Percentiles rank a stretch among this genome's conserved stretches.
These are phyloP conservation scores for Phytophthora quininea DNA, from an alignment of 352 stramenopile genomes.

Conservation along the genomic window DNA sequence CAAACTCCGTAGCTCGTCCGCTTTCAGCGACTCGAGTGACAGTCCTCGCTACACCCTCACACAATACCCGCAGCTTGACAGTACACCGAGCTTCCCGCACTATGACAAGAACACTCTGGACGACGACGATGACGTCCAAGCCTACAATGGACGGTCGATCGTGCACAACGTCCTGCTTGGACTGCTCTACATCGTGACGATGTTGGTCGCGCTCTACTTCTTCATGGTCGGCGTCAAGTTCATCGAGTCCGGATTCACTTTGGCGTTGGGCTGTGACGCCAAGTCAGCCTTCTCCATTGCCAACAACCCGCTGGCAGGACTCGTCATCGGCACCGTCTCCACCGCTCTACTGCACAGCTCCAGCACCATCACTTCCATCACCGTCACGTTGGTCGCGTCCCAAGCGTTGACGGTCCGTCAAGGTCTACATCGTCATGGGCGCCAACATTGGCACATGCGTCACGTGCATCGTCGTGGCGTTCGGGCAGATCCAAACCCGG, in stretches of 20 bases:
- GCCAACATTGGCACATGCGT: constrained; percentile 90
- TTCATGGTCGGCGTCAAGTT: constrained; percentile 82
- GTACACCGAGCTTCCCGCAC: background rate
- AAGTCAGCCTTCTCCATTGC: constrained; percentile 67
- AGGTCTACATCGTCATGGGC: constrained; percentile 92
- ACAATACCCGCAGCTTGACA: background rate
- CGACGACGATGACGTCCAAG: constrained; percentile 15
- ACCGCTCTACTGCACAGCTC: constrained; percentile 74
- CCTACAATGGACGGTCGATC: constrained; percentile 8
- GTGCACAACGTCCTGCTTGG: constrained; percentile 30
- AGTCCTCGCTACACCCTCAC: constrained; percentile 6
- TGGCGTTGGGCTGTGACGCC: constrained; percentile 62
- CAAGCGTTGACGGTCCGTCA: constrained; percentile 70
- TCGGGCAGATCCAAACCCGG: constrained; percentile 78
- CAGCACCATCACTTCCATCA: constrained; percentile 76
- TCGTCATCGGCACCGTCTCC: constrained; percentile 71
- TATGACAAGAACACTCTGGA: constrained; percentile 16
- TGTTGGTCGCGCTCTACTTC: constrained; percentile 69
- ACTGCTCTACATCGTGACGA: constrained; percentile 30
- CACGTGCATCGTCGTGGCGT: constrained; percentile 89
- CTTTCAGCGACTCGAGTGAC: constrained; percentile 50
- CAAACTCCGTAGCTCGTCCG: constrained; percentile 22
- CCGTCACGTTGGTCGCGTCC: constrained; percentile 64
- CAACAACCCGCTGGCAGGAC: constrained; percentile 69
- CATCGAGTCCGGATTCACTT: constrained; percentile 68